Evolutionary conservation across 352 stramenopile genomes (phyloP).

Genomic region (Globisporangium apiculatum): DNA sequence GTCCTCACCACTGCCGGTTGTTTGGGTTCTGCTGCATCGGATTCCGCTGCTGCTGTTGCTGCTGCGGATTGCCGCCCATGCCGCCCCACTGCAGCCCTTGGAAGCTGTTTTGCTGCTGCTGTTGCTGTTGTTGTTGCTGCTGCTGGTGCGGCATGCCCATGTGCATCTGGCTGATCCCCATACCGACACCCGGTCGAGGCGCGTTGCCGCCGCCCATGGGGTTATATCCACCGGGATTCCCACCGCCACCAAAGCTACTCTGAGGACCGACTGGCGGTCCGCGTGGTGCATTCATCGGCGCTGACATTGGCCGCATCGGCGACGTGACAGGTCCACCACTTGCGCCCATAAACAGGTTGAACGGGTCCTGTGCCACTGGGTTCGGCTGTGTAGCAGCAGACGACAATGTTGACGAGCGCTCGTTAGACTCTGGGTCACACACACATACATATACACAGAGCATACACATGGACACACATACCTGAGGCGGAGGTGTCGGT

Average conservation of each 20-base stretch:
- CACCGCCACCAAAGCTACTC: neutral
- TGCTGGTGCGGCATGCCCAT: conserved; percentile 44
- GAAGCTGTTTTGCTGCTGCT: conserved; percentile 68
- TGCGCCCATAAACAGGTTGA: conserved; percentile 59
- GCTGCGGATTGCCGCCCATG: conserved; percentile 43
- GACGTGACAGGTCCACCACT: neutral
- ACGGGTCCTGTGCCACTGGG: conserved; percentile 41
- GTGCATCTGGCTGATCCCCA: conserved; percentile 85
- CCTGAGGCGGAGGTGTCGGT: conserved; percentile 30
- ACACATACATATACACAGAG: neutral
- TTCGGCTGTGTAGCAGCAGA: conserved; percentile 10
- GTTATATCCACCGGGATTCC: conserved; percentile 30
- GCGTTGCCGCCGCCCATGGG: conserved; percentile 21
- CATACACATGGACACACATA: conserved; percentile 5
- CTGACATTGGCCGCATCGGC: conserved; percentile 23
- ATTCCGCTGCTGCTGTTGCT: conserved; percentile 48
- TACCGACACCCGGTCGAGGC: conserved; percentile 40
- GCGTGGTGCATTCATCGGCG: conserved; percentile 25
- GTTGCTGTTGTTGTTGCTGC: conserved; percentile 33
- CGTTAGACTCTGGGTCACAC: neutral
- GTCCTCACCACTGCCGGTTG: conserved; percentile 30
- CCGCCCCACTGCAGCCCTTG: conserved; percentile 78
- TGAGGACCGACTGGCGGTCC: neutral
- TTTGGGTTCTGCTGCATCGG: conserved; percentile 40
- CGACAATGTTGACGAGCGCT: neutral